Conservation (phyloP, 257 asterid genomes). For the Plantago major region DNA sequence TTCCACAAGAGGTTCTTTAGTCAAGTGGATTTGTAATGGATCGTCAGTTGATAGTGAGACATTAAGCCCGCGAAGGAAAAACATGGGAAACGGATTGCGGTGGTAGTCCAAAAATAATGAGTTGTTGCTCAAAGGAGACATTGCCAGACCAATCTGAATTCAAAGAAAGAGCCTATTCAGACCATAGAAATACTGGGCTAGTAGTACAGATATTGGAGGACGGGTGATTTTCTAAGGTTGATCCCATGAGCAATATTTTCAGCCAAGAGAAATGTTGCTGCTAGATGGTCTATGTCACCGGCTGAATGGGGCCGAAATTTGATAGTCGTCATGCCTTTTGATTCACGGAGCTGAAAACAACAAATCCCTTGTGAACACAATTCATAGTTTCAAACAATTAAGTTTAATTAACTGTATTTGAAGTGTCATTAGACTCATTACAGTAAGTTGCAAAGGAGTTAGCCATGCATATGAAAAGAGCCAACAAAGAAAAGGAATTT, state of each 20-base stretch:
- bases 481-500: neutral
- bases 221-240: slow-evolving; percentile 92
- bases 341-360: slow-evolving; percentile 84
- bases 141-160: slow-evolving; percentile 91
- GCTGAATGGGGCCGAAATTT: slow-evolving; percentile 98
- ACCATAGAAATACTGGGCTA: slow-evolving; percentile 54
- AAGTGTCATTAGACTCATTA: neutral
- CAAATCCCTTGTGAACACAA: neutral
- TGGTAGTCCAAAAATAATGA: slow-evolving; percentile 93
- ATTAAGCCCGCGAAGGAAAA: slow-evolving; percentile 89
- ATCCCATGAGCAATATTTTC: slow-evolving; percentile 95
- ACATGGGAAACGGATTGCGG: slow-evolving; percentile 90
- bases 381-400: no score
- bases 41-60: slow-evolving; percentile 97
- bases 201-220: slow-evolving; percentile 86
- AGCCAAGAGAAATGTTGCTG: slow-evolving; percentile 84
- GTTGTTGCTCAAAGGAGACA: slow-evolving; percentile 99
- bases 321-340: slow-evolving; percentile 90
- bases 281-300: slow-evolving; percentile 96
- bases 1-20: slow-evolving; percentile 96
- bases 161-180: slow-evolving; percentile 16
- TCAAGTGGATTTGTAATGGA: slow-evolving; percentile 93
- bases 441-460: neutral
- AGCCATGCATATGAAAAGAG: no score
- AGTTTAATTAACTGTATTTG: no score